Evolutionary conservation across 2,329 filamentous ascomycete species (phyloP).

Genomic region (Sphaerulina populicola): DNA sequence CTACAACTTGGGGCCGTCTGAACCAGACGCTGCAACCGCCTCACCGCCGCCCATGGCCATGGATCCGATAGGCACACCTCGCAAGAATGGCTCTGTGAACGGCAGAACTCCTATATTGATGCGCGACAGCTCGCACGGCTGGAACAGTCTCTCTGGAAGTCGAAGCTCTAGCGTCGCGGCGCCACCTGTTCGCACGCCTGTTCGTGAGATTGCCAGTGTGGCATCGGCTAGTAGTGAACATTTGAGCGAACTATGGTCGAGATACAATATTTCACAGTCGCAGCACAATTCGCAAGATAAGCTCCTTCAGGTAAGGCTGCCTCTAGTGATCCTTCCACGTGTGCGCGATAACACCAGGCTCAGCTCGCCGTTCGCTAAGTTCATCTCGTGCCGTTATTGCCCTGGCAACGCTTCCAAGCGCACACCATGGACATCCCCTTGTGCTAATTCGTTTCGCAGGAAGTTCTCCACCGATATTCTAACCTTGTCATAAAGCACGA

Average conservation of each 20-base stretch:
- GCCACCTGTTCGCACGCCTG: slow-evolving; percentile 5
- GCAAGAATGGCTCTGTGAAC: slow-evolving; percentile 14
- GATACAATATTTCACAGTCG: slow-evolving; percentile 4
- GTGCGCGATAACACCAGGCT: too few species aligned
- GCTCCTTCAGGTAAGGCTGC: slow-evolving; percentile 27
- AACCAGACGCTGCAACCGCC: slow-evolving; percentile 10
- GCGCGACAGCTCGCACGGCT: slow-evolving; percentile 6
- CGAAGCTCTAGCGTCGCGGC: slow-evolving; percentile 8
- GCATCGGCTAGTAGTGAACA: slow-evolving; percentile 1
- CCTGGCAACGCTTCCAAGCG: not conserved
- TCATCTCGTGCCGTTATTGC: too few species aligned
- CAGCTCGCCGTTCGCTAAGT: too few species aligned
- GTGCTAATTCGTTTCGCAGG: not conserved
- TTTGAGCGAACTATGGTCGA: slow-evolving; percentile 6
- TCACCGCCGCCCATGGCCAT: slow-evolving; percentile 8
- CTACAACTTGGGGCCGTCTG: slow-evolving; percentile 13
- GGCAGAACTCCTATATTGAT: slow-evolving; percentile 6
- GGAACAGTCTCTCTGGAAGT: slow-evolving; percentile 5
- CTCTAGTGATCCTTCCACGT: too few species aligned
- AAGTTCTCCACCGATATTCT: slow-evolving; percentile 35
- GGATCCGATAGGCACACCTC: slow-evolving; percentile 22
- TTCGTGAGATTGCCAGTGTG: slow-evolving; percentile 2
- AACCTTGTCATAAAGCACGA: slow-evolving; percentile 25
- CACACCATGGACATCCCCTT: not conserved
- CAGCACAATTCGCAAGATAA: slow-evolving; percentile 28